Evolutionary conservation across 1,284 basidiomycete genomes (phyloP), one percentile per base, ranked within the genome.

Genomic region (Amylostereum areolatum): DNA sequence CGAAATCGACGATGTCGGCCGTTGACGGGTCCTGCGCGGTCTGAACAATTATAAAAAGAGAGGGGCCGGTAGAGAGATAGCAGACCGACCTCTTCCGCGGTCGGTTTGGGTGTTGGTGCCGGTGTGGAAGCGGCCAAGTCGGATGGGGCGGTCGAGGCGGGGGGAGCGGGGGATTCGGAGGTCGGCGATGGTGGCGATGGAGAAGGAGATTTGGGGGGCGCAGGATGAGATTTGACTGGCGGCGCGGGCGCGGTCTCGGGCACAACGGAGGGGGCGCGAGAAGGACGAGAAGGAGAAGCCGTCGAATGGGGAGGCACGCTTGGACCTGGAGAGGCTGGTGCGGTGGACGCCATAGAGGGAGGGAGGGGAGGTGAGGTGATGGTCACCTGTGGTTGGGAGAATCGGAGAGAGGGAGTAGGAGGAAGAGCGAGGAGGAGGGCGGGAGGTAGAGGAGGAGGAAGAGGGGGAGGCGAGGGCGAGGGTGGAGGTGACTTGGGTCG

Each of bases 1-100:
- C 83, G 77, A 84, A 80, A 63, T 95, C 82, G 64, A 96, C 84
- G 52, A 66, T 53, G 33, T 53, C 34, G n/a, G 27, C 41, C 7
- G 41, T 29, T 24, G 41, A 28, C 25, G 41, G 41, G 25, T 25
- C 25, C 41, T 43, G 25, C 4, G 18, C 41, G n/a, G 18, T 18
- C 18, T 18, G 18, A 18, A 18, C 18, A 18, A 18, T 18, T 18
- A 18, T 18, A 18, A 18, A 18, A 18, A 18, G 18, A 18, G 18
- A 18, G 18, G 18, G 18, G 18, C 18, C 18, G 18, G 18, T 18
- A 18, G 18, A 18, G 18, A 18, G 18, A 18, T 18, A 18, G 18
- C 18, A 18, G 18, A 18, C 18, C 18, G 18, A 18, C 18, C 18
- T 18, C 18, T 18, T 18, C 18, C 18, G 18, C 18, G 18, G 18